phyloP scores from a whole-genome alignment of 805 yeast genomes.

The Ogataea methylovora region DNA sequence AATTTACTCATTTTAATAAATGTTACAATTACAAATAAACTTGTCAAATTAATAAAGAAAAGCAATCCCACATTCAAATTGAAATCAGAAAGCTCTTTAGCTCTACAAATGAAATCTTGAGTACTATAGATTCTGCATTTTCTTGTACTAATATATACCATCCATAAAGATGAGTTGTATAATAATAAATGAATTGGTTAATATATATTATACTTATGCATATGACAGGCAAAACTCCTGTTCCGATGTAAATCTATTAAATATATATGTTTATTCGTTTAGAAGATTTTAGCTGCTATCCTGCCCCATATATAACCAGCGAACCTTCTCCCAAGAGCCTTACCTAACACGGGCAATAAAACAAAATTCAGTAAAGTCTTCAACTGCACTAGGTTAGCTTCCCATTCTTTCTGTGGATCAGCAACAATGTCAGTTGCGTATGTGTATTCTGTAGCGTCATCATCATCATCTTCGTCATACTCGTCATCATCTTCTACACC shows the following conservation, averaged over 20 bases:
- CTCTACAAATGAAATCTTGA: too few relatives aligned
- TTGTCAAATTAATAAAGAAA: slow-evolving; percentile 18
- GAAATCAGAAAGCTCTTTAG: slow-evolving; percentile 9
- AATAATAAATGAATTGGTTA: too few relatives aligned
- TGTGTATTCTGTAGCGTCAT: slow-evolving; percentile 19
- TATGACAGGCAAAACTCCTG: too few relatives aligned
- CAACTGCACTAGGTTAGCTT: slow-evolving; percentile 55
- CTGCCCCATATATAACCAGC: slow-evolving; percentile 32
- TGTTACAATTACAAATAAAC: slow-evolving; percentile 20
- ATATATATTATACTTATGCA: too few relatives aligned
- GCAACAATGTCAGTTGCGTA: slow-evolving; percentile 19
- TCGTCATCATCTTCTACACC: background rate
- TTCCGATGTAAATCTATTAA: too few relatives aligned
- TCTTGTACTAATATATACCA: too few relatives aligned
- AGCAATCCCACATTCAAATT: slow-evolving; percentile 13
- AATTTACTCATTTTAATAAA: slow-evolving; percentile 19
- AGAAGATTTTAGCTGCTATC: slow-evolving; percentile 17
- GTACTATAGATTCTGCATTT: too few relatives aligned
- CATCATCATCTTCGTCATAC: slow-evolving; percentile 3
- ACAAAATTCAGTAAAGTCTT: slow-evolving; percentile 51
- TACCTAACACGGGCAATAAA: slow-evolving; percentile 59
- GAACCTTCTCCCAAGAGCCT: slow-evolving; percentile 54
- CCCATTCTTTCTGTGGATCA: slow-evolving; percentile 67
- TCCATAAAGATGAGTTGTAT: too few relatives aligned
- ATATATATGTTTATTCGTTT: too few relatives aligned